Conservation (phyloP, 371 early-diverging fungal species). For the Astathelohania contejeani region DNA sequence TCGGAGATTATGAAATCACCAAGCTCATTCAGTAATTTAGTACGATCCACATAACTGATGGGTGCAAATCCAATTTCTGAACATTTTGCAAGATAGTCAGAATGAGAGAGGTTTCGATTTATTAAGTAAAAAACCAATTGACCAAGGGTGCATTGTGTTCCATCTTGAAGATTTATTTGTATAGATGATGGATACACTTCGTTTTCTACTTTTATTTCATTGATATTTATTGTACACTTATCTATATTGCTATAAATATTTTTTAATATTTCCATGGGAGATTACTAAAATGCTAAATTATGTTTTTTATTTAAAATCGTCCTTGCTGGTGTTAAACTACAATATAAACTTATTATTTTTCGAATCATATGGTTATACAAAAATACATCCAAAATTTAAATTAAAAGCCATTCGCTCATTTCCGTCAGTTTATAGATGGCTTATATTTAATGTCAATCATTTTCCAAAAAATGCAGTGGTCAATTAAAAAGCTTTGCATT, state of each 20-base stretch:
- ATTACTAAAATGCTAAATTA: too few relatives aligned
- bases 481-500: too few relatives aligned
- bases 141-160: constrained; percentile 17
- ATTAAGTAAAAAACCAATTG: constrained; percentile 16
- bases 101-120: constrained; percentile 14
- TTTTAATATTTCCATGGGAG: constrained; percentile 1
- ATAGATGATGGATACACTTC: not conserved
- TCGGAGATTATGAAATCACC: constrained; percentile 5
- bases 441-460: too few relatives aligned
- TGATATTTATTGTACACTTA: not conserved
- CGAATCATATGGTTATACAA: too few relatives aligned
- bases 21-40: constrained; percentile 22
- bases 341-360: too few relatives aligned
- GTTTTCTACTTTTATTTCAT: not conserved
- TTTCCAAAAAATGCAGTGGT: too few relatives aligned
- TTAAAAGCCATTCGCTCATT: too few relatives aligned
- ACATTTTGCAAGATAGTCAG: constrained; percentile 17
- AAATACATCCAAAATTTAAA: too few relatives aligned
- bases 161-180: not conserved
- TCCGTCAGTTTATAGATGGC: too few relatives aligned
- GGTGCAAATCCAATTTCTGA: constrained; percentile 5
- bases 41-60: constrained; percentile 23
- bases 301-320: too few relatives aligned
- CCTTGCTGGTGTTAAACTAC: too few relatives aligned
- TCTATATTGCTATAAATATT: not conserved